A percentile compares a stretch with the other conserved stretches of the same genome.
These are phyloP conservation scores for Bruguiera hainesii DNA, from an alignment of 441 rosid genomes.

Conservation along the genomic window DNA sequence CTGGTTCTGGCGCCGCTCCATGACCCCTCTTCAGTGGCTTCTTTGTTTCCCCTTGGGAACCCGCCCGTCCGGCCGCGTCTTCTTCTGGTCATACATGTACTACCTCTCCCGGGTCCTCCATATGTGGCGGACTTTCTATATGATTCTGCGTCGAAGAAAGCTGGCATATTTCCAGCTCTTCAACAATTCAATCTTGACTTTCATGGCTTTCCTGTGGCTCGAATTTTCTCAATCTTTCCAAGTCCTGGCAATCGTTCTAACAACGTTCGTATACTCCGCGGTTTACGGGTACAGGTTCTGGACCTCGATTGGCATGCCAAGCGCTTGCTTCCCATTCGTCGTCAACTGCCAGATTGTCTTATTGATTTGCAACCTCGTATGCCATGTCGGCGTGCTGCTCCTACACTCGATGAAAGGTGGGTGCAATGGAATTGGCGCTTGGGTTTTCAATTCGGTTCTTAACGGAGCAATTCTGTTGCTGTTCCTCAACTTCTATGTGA, in stretches of 20 bases:
- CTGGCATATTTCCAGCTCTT: constrained; percentile 49
- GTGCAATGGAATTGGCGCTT: constrained; percentile 67
- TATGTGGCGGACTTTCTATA: constrained; percentile 49
- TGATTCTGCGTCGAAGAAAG: constrained; percentile 42
- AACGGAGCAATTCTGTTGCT: constrained; percentile 43
- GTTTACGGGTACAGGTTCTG: constrained; percentile 68
- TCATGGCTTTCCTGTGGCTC: constrained; percentile 60
- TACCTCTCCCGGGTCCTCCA: constrained; percentile 65
- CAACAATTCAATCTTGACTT: constrained; percentile 43
- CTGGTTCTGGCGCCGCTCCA: constrained; percentile 60
- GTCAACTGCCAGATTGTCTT: constrained; percentile 51
- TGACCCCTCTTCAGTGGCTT: constrained; percentile 62
- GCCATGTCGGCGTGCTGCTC: constrained; percentile 57
- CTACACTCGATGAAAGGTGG: constrained; percentile 63
- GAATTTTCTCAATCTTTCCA: constrained; percentile 70
- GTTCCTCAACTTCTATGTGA: constrained; percentile 49
- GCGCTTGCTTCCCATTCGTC: constrained; percentile 52
- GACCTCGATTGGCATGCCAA: constrained; percentile 58
- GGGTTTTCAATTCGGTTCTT: constrained; percentile 53
- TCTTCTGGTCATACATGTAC: constrained; percentile 71
- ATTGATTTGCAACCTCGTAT: constrained; percentile 51
- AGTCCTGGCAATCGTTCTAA: constrained; percentile 54
- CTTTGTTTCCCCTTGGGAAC: constrained; percentile 73
- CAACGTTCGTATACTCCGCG: constrained; percentile 49
- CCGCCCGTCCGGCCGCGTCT: constrained; percentile 72